These are phyloP conservation scores for Sabuloglossum arenarium DNA, from an alignment of 495 filamentous ascomycete genomes.

Conservation along the genomic window DNA sequence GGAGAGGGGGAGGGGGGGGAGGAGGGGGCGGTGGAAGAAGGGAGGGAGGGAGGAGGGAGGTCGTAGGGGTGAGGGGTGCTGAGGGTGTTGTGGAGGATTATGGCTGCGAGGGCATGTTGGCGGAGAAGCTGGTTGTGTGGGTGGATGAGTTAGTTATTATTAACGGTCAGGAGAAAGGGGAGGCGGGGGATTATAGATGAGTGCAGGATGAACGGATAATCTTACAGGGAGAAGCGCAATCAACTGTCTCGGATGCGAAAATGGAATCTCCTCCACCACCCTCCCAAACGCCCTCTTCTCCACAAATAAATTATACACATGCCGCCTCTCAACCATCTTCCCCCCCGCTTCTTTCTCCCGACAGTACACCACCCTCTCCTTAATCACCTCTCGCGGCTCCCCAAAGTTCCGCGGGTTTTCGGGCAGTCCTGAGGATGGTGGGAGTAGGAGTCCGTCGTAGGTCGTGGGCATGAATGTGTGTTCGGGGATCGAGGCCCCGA, in stretches of 20 bases:
- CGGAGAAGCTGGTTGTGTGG: conserved; percentile 25
- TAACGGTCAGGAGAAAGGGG: too few species aligned
- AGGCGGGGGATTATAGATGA: too few species aligned
- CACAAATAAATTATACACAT: conserved; percentile 49
- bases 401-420: conserved; percentile 14
- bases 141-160: not conserved
- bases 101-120: conserved; percentile 51
- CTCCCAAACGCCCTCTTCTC: conserved; percentile 49
- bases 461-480: conserved; percentile 32
- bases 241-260: conserved; percentile 73
- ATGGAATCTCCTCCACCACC: conserved; percentile 49
- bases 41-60: not conserved
- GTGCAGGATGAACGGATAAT: not conserved
- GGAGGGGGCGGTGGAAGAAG: not conserved
- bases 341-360: conserved; percentile 21
- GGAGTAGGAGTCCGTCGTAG: conserved; percentile 39
- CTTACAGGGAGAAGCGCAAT: conserved; percentile 42
- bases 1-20: not conserved
- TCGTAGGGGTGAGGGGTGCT: too few species aligned
- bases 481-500: conserved; percentile 33
- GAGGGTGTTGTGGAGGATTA: conserved; percentile 24
- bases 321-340: conserved; percentile 23
- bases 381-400: conserved; percentile 18
- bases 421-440: conserved; percentile 4
- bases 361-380: conserved; percentile 12